A percentile compares a stretch with the other conserved stretches of the same genome.
phyloP scores from a whole-genome alignment of 169 alveolate species.

The Perkinsus olseni region DNA sequence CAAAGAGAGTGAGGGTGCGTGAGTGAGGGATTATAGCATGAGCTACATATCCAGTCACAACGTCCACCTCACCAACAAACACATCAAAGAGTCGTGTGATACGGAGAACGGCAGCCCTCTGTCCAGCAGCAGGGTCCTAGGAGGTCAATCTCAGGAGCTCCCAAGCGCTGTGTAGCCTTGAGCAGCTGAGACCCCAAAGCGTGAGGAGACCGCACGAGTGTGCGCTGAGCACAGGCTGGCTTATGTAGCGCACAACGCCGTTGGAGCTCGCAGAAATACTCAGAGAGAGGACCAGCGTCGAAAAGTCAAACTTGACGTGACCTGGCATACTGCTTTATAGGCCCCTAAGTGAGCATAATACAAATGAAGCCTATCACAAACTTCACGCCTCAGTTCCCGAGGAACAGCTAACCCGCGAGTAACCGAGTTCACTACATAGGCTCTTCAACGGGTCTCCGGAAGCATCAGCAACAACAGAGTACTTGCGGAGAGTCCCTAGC shows the following conservation, averaged over 20 bases:
- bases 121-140: not conserved
- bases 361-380: not conserved
- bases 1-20: not conserved
- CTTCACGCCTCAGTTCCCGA: not conserved
- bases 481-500: not conserved
- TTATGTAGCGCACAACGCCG: not conserved
- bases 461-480: not conserved
- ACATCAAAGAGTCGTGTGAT: not conserved
- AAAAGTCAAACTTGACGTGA: not conserved
- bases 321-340: not conserved
- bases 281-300: not conserved
- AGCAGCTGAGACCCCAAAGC: not conserved
- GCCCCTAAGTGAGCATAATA: not conserved
- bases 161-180: not conserved
- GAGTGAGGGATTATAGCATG: not conserved
- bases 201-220: not conserved
- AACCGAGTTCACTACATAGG: not conserved
- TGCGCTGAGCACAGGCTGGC: not conserved
- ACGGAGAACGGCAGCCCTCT: not conserved
- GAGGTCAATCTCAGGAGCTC: not conserved
- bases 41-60: not conserved
- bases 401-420: not conserved
- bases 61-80: not conserved
- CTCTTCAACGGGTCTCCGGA: too few relatives aligned
- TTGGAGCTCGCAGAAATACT: not conserved